These are phyloP conservation scores for Polyporus arcularius DNA, from an alignment of 768 basidiomycete genomes.

Conservation along the genomic window DNA sequence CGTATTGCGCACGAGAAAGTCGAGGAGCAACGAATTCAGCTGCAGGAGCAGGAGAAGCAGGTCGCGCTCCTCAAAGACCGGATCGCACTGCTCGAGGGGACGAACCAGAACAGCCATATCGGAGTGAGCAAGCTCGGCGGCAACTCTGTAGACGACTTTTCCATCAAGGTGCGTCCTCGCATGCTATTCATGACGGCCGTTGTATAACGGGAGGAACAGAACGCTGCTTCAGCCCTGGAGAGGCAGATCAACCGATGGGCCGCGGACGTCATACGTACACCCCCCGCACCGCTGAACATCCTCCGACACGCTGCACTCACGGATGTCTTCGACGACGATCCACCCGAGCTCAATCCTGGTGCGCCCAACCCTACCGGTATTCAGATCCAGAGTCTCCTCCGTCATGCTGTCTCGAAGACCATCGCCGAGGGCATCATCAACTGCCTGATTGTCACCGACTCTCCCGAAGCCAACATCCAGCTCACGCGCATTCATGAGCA, in stretches of 20 bases:
- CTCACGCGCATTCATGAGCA: slow-evolving; percentile 87
- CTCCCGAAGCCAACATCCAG: slow-evolving; percentile 80
- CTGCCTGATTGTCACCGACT: slow-evolving; percentile 84
- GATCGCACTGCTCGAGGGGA: slow-evolving; percentile 75
- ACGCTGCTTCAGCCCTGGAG: slow-evolving; percentile 79
- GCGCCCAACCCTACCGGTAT: slow-evolving; percentile 47
- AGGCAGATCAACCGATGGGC: slow-evolving; percentile 88
- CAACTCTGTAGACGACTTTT: slow-evolving; percentile 82
- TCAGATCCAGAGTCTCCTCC: slow-evolving; percentile 75
- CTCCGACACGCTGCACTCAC: slow-evolving; percentile 59
- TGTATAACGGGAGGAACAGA: slow-evolving; percentile 43
- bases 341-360: slow-evolving; percentile 39
- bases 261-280: slow-evolving; percentile 64
- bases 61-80: slow-evolving; percentile 71
- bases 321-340: slow-evolving; percentile 58
- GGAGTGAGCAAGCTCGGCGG: slow-evolving; percentile 47
- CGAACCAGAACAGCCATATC: slow-evolving; percentile 35
- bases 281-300: slow-evolving; percentile 51
- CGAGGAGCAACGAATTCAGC: slow-evolving; percentile 74
- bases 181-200: neutral
- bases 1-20: slow-evolving; percentile 89
- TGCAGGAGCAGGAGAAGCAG: slow-evolving; percentile 83
- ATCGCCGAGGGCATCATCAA: slow-evolving; percentile 82
- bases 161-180: slow-evolving; percentile 65
- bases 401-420: slow-evolving; percentile 79